These are phyloP conservation scores for Aspergillus eucalypticola DNA, from an alignment of 2,329 filamentous ascomycete genomes.

Conservation along the genomic window DNA sequence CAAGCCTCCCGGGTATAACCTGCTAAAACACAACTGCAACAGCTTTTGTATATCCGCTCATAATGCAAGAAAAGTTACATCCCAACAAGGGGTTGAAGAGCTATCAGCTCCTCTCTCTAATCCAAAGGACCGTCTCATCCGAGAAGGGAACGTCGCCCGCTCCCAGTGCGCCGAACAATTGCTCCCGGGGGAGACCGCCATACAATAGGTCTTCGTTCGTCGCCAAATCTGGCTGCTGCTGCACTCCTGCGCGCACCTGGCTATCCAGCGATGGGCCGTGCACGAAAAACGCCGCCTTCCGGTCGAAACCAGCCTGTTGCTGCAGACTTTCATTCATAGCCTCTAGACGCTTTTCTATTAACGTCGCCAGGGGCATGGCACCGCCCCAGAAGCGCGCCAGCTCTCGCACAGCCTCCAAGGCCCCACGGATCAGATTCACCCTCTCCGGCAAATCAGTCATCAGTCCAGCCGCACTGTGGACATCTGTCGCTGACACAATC, in stretches of 20 bases:
- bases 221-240: constrained; percentile 20
- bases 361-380: constrained; percentile 53
- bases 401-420: constrained; percentile 57
- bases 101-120: constrained; percentile 22
- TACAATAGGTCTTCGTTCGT: constrained; percentile 48
- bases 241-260: constrained; percentile 32
- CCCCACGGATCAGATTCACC: constrained; percentile 57
- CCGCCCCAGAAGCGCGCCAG: constrained; percentile 62
- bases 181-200: constrained; percentile 31
- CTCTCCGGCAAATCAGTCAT: constrained; percentile 54
- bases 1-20: constrained; percentile 7
- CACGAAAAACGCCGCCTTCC: constrained; percentile 41
- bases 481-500: constrained; percentile 65
- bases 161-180: constrained; percentile 34
- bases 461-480: constrained; percentile 62
- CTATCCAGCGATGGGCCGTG: constrained; percentile 41
- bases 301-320: constrained; percentile 34
- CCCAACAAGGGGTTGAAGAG: not conserved
- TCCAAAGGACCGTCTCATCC: constrained; percentile 31
- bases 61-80: not conserved
- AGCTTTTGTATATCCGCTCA: not conserved
- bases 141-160: constrained; percentile 27
- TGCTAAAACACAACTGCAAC: not conserved
- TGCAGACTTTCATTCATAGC: constrained; percentile 43
- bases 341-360: constrained; percentile 51